Conservation (phyloP, 106 monocot species). For the Apostasia ramifera region DNA sequence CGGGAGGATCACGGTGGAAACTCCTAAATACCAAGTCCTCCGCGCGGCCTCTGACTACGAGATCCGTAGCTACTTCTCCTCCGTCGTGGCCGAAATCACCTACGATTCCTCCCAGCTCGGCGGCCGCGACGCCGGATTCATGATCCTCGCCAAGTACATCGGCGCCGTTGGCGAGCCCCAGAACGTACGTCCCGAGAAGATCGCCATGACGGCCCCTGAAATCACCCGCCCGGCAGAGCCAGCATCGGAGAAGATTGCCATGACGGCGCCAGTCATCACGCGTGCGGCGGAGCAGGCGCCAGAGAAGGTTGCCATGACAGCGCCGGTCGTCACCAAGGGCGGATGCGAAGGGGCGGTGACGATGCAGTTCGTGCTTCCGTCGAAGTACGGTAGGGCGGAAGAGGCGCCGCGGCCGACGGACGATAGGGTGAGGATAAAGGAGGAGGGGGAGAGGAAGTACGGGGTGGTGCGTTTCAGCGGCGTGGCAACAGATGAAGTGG, state of each 20-base stretch:
- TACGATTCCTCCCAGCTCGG: conserved; percentile 58
- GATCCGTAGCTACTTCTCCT: conserved; percentile 61
- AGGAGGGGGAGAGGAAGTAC: conserved; percentile 71
- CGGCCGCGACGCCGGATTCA: conserved; percentile 81
- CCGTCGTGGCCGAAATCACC: conserved; percentile 76
- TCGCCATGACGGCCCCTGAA: conserved; percentile 69
- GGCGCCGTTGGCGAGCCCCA: conserved; percentile 77
- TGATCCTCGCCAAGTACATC: conserved; percentile 85
- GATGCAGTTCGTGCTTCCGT: conserved; percentile 86
- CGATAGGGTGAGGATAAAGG: conserved; percentile 66
- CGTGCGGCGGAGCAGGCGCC: not conserved
- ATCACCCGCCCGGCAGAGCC: conserved; percentile 21
- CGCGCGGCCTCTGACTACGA: conserved; percentile 71
- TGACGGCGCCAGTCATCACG: conserved; percentile 15
- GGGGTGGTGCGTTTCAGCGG: conserved; percentile 76
- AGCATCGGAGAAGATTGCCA: conserved; percentile 22
- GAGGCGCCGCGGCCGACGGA: conserved; percentile 80
- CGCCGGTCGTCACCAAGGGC: conserved; percentile 21
- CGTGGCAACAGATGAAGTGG: conserved; percentile 44
- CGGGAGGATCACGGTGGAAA: conserved; percentile 84
- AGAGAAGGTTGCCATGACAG: conserved; percentile 26
- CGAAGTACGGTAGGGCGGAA: conserved; percentile 57
- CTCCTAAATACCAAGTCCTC: conserved; percentile 60
- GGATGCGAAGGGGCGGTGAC: conserved; percentile 24
- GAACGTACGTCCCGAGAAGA: conserved; percentile 64